Base-by-base conservation (phyloP, 1,284 basidiomycete genomes). In the Microbotryomycetes sp. region DNA sequence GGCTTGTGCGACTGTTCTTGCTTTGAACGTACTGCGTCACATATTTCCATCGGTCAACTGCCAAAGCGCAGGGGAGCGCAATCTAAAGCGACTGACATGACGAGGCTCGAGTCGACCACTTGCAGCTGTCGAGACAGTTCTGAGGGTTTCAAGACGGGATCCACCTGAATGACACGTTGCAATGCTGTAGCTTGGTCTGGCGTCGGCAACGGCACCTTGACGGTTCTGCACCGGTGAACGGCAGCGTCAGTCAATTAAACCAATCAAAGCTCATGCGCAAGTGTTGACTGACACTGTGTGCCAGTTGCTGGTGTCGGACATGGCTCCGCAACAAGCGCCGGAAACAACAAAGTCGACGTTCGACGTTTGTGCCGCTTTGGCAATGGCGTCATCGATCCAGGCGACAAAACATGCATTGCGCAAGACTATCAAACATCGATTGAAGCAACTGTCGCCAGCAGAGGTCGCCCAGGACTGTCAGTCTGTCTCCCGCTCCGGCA, bases 401-500 rank as follows among this genome's bases (percentile, higher is more conserved):
- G 60, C 64, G 4, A 72, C 73, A 47, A 75, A 75, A 59, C 61
- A 67, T 4, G 64, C 62, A 3, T 63, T 75, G 29, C 68, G 75
- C 24, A 69, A 69, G 54, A 56, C 63, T 18, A 67, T 75, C 61
- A 64, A 65, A 0, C 45, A 50, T 13, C 65, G 65, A 5, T 63
- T 76, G 4, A 29, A 54, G 4, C 16, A 26, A 4, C 21, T 72
- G 15, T 54, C 67, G 15, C 56, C 55, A 6, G 56, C 35, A 2
- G 51, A 54, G 18, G 28, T 72, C 29, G 21, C 55, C 6, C 23
- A 51, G 6, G 68, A 74, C 41, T 71, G 72, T 70, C 11, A 26
- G 67, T 63, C 47, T 28, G n/a, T 15, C 23, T 15, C 4, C 51
- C n/a, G n/a, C n/a, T n/a, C n/a, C n/a, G n/a, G n/a, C n/a, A n/a